Evolutionary conservation across 2,329 filamentous ascomycete species (phyloP), one percentile per base, ranked within the genome.

Genomic region (Nemania diffusa): DNA sequence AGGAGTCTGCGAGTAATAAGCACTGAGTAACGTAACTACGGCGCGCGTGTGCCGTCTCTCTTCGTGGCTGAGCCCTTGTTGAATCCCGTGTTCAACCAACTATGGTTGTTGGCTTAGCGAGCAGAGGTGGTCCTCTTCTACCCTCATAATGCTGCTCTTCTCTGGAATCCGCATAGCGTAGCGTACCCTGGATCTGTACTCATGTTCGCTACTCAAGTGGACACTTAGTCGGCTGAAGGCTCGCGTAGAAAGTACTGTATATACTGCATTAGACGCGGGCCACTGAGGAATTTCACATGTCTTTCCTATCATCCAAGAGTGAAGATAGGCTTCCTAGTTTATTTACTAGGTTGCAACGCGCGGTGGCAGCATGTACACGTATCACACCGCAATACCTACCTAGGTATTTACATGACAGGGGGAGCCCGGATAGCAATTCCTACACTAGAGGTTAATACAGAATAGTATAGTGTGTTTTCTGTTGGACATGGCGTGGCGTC

Each of bases 311-410:
- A 13, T 32, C 27, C 13, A 32, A 32, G 55, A 53, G 40, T 40
- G 32, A 20, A 3, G 7, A 37, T 34, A 15, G 27, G 53, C 53
- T 32, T 34, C 20, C 48, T 55, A 24, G 20, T 40, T 42, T 48
- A 29, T 46, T 55, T 15, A 37, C 48, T 15, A 46, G 40, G 42
- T 50, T 63, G 53, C 51, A 63, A 63, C 40, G 37, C 20, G 26
- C 15, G 24, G 11, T 48, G 46, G 24, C n/a, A n/a, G 6, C 29
- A 24, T 34, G 24, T 40, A 40, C 34, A 40, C 40, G 20, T 56
- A 57, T 57, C 48, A 55, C 53, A 58, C 46, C 58, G 40, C 53
- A 67, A 57, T 22, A n/a, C n/a, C n/a, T n/a, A n/a, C n/a, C n/a
- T n/a, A n/a, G n/a, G n/a, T n/a, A 53, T 29, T 52, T 52, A 52